phyloP scores from a whole-genome alignment of 805 yeast genomes.

The Cephaloascus albidus region DNA sequence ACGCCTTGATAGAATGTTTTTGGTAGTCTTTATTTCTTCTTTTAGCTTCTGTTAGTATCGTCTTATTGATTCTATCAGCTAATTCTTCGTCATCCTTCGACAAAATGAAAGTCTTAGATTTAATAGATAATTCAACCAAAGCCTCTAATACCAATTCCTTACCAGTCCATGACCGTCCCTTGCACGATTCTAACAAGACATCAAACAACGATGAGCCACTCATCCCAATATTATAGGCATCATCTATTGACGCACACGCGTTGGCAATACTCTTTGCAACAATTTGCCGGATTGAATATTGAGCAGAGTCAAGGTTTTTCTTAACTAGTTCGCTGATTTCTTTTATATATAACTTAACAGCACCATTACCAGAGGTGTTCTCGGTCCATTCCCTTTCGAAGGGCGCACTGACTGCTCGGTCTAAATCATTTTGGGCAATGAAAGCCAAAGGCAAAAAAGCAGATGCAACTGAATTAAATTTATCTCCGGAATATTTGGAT shows the following conservation, averaged over 20 bases:
- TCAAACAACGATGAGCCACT: constrained; percentile 32
- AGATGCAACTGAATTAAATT: constrained; percentile 50
- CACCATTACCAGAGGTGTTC: constrained; percentile 67
- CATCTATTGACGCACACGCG: constrained; percentile 37
- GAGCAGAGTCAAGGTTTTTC: constrained; percentile 41
- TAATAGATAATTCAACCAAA: constrained; percentile 45
- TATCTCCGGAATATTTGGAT: constrained; percentile 59
- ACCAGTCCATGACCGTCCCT: constrained; percentile 84
- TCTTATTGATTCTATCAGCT: constrained; percentile 26
- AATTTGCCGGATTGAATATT: constrained; percentile 57
- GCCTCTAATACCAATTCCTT: constrained; percentile 73
- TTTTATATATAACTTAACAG: constrained; percentile 55
- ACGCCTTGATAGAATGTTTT: constrained; percentile 38
- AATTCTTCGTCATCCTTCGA: constrained; percentile 14
- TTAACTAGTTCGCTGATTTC: constrained; percentile 56
- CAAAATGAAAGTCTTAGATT: constrained; percentile 27
- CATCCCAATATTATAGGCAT: constrained; percentile 13
- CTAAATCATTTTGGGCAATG: constrained; percentile 64
- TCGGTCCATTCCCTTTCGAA: constrained; percentile 73
- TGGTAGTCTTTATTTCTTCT: constrained; percentile 62
- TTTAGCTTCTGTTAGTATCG: constrained; percentile 50
- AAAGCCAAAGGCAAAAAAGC: constrained; percentile 72
- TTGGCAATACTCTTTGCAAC: constrained; percentile 61
- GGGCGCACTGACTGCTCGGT: constrained; percentile 28
- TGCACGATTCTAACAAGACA: constrained; percentile 47